These are phyloP conservation scores for Yarrowia yakushimensis DNA, from an alignment of 805 yeast genomes.

Conservation along the genomic window DNA sequence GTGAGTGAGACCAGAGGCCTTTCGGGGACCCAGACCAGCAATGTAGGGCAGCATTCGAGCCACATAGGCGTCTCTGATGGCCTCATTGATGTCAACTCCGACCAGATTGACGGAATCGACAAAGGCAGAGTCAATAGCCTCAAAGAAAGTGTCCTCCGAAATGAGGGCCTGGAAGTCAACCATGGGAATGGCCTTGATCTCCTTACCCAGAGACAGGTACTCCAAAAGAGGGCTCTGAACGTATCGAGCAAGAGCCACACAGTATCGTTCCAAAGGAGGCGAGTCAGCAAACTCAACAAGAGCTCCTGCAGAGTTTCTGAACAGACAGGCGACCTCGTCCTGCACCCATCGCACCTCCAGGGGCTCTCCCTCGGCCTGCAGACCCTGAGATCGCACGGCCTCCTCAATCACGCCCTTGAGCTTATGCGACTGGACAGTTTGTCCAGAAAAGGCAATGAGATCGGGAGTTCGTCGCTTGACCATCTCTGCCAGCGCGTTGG, in stretches of 20 bases:
- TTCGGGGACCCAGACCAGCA: constrained; percentile 93
- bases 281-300: constrained; percentile 77
- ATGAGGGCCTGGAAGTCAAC: constrained; percentile 71
- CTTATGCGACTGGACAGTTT: constrained; percentile 65
- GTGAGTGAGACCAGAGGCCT: constrained; percentile 80
- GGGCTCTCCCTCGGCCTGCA: constrained; percentile 43
- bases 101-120: constrained; percentile 89
- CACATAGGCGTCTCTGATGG: constrained; percentile 68
- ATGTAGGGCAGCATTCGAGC: constrained; percentile 72
- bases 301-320: constrained; percentile 75
- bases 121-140: constrained; percentile 72
- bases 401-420: constrained; percentile 53
- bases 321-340: constrained; percentile 90
- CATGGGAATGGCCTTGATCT: constrained; percentile 57
- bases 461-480: constrained; percentile 74
- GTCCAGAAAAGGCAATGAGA: constrained; percentile 86
- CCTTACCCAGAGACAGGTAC: constrained; percentile 76
- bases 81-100: constrained; percentile 91
- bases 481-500: constrained; percentile 55
- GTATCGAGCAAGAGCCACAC: constrained; percentile 86
- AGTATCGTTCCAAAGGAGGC: constrained; percentile 73
- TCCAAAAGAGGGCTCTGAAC: constrained; percentile 91
- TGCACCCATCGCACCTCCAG: constrained; percentile 76
- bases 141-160: constrained; percentile 56
- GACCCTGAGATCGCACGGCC: constrained; percentile 54